phyloP scores from a whole-genome alignment of 2,329 filamentous ascomycete species.

The Dryadomyces quercivorus region DNA sequence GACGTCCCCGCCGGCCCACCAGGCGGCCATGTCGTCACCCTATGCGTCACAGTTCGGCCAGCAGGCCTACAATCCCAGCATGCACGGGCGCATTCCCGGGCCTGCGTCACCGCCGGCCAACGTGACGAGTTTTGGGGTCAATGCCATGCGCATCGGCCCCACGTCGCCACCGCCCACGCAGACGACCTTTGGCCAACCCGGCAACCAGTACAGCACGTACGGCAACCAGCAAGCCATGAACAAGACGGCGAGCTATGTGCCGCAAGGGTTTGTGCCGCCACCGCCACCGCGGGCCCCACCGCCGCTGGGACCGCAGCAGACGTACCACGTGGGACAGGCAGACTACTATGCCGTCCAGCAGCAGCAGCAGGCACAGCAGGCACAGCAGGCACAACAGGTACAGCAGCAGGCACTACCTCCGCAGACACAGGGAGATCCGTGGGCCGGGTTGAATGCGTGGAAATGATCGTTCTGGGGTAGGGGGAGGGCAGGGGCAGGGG shows the following conservation, averaged over 20 bases:
- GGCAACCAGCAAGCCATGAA: slow-evolving; percentile 29
- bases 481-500: no score
- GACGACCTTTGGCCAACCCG: slow-evolving; percentile 33
- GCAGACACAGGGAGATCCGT: slow-evolving; percentile 31
- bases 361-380: slow-evolving; percentile 23
- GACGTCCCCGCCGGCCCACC: slow-evolving; percentile 41
- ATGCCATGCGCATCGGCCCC: slow-evolving; percentile 21
- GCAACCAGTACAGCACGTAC: slow-evolving; percentile 35
- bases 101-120: slow-evolving; percentile 33
- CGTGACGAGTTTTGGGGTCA: slow-evolving; percentile 23
- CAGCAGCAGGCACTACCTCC: slow-evolving; percentile 23
- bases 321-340: slow-evolving; percentile 35
- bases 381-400: no score
- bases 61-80: slow-evolving; percentile 44
- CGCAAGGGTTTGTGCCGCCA: slow-evolving; percentile 48
- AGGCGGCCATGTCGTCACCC: slow-evolving; percentile 23
- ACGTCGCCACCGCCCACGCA: slow-evolving; percentile 53
- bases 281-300: slow-evolving; percentile 52
- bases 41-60: slow-evolving; percentile 29
- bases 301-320: slow-evolving; percentile 50
- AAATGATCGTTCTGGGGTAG: slow-evolving; percentile 20
- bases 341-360: slow-evolving; percentile 20
- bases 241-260: slow-evolving; percentile 32
- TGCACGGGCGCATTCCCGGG: slow-evolving; percentile 44
- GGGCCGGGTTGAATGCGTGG: slow-evolving; percentile 41